A percentile compares a stretch with the other conserved stretches of the same genome.
Evolutionary conservation across 23 red algal species (phyloP).

Genomic region (Pyropia haitanensis): DNA sequence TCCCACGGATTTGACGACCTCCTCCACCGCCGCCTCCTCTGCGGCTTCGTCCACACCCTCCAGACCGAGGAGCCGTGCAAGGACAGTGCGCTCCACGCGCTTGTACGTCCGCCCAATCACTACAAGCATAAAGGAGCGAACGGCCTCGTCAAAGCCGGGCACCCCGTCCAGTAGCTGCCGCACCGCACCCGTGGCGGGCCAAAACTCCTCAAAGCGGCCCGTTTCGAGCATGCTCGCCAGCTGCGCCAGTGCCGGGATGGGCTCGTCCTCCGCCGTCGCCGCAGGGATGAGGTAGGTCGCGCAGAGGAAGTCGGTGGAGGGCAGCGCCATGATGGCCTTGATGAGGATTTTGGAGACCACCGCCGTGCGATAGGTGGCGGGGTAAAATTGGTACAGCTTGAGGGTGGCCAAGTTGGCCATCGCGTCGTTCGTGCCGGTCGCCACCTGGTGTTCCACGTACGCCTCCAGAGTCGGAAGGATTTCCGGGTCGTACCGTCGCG

Average conservation of each 20-base stretch:
- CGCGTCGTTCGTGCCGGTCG: conserved; percentile 29
- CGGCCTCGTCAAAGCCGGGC: conserved; percentile 35
- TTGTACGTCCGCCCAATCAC: conserved; percentile 66
- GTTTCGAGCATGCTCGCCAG: conserved; percentile 59
- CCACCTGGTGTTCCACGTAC: conserved; percentile 63
- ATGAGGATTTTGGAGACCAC: conserved; percentile 63
- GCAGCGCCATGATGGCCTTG: conserved; percentile 67
- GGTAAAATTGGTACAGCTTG: conserved; percentile 91
- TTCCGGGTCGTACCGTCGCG: conserved; percentile 57
- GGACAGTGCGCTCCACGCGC: conserved; percentile 18
- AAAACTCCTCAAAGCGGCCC: conserved; percentile 58
- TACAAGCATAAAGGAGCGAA: conserved; percentile 62
- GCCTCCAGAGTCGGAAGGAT: conserved; percentile 64
- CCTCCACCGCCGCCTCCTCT: neutral
- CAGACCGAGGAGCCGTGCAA: conserved; percentile 18
- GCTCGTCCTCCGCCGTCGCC: conserved; percentile 36
- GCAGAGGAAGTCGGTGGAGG: conserved; percentile 60
- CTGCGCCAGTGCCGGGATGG: conserved; percentile 47
- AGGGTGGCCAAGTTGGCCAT: conserved; percentile 70
- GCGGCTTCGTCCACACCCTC: neutral
- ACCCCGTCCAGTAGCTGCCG: conserved; percentile 21
- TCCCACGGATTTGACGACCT: conserved; percentile 9
- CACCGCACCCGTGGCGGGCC: conserved; percentile 26
- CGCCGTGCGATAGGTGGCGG: conserved; percentile 29
- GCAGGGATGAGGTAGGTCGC: conserved; percentile 57